phyloP scores from a whole-genome alignment of 345 rosid genomes.

The Crucihimalaya himalaica region DNA sequence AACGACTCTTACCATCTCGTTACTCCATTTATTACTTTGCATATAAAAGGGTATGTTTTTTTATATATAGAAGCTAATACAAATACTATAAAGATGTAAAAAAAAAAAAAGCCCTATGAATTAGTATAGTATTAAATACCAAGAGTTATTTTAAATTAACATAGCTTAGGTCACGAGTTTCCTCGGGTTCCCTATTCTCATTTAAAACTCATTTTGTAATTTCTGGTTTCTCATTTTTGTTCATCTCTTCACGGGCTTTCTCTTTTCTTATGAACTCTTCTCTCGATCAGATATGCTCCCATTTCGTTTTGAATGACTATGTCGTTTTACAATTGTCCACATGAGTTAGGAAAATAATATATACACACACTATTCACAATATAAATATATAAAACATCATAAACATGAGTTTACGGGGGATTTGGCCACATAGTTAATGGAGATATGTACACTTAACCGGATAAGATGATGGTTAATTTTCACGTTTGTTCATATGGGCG shows the following conservation, averaged over 20 bases:
- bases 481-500: background rate
- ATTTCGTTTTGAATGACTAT: constrained; percentile 1
- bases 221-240: background rate
- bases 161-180: constrained; percentile 57
- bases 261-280: constrained; percentile 15
- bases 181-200: constrained; percentile 63
- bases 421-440: background rate
- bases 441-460: background rate
- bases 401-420: background rate
- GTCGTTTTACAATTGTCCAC: background rate
- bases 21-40: constrained; percentile 32
- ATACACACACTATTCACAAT: no score
- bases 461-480: background rate
- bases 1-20: constrained; percentile 25
- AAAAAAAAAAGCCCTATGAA: background rate
- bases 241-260: constrained; percentile 19
- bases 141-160: background rate
- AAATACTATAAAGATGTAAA: background rate
- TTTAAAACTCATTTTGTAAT: constrained; percentile 31
- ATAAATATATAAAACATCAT: background rate
- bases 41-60: background rate
- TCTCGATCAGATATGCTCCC: background rate
- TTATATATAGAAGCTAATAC: background rate
- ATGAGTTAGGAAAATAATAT: background rate
- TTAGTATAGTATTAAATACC: background rate